phyloP scores from a whole-genome alignment of 352 stramenopile species.

The Globisporangium alternatum region DNA sequence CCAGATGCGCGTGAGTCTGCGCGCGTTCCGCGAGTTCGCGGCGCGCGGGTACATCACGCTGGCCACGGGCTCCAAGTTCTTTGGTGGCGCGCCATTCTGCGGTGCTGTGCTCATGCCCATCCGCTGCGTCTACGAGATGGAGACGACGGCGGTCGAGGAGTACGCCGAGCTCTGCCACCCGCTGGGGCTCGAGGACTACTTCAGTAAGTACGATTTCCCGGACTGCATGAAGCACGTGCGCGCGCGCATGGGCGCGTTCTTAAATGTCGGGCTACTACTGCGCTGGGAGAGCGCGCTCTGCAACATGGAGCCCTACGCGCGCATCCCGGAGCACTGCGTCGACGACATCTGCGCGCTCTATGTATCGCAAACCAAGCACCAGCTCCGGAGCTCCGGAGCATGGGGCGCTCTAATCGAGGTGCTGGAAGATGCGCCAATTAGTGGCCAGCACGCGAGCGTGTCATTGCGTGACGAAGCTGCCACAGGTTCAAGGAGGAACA shows the following conservation, averaged over 20 bases:
- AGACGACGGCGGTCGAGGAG: conserved; percentile 53
- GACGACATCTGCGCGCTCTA: conserved; percentile 57
- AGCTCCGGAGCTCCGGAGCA: conserved; percentile 25
- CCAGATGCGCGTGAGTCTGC: conserved; percentile 76
- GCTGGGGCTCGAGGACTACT: conserved; percentile 78
- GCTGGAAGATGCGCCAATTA: conserved; percentile 27
- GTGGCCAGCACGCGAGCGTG: background rate
- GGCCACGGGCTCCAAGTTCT: conserved; percentile 88
- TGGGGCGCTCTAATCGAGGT: conserved; percentile 52
- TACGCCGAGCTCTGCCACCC: conserved; percentile 64
- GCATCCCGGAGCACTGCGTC: conserved; percentile 47
- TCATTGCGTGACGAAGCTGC: conserved; percentile 3
- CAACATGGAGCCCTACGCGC: conserved; percentile 77
- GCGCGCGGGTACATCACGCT: conserved; percentile 68
- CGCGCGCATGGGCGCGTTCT: conserved; percentile 40
- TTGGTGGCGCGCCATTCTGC: conserved; percentile 82
- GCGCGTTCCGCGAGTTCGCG: conserved; percentile 59
- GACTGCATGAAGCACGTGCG: conserved; percentile 64
- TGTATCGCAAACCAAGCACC: conserved; percentile 46
- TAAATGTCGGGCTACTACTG: conserved; percentile 77
- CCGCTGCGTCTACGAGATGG: conserved; percentile 76
- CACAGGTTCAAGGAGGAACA: conserved; percentile 5
- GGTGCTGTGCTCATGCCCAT: conserved; percentile 81
- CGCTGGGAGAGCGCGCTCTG: conserved; percentile 79
- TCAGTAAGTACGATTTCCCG: conserved; percentile 77